Percentiles rank a stretch among this genome's conserved stretches.
These are phyloP conservation scores for Talaromyces wortmannii DNA, from an alignment of 495 filamentous ascomycete genomes.

Conservation along the genomic window DNA sequence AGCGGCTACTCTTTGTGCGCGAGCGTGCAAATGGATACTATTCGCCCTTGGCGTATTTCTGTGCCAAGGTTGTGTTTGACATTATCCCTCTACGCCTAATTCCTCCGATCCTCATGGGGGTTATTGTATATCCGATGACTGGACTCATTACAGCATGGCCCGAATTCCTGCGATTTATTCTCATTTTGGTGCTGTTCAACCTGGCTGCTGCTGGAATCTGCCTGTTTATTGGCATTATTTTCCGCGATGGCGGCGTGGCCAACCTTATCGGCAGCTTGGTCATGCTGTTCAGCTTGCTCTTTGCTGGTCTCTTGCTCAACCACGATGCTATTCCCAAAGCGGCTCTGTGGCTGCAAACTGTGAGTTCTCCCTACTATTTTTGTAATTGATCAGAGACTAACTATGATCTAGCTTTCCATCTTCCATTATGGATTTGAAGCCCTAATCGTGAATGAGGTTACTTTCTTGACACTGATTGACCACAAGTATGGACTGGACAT, in stretches of 20 bases:
- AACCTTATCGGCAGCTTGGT: conserved; percentile 92
- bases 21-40: conserved; percentile 98
- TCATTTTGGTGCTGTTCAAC: conserved; percentile 93
- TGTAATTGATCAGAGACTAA: neutral
- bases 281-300: conserved; percentile 95
- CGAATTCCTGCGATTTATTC: conserved; percentile 85
- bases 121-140: conserved; percentile 97
- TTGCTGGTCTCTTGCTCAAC: conserved; percentile 89
- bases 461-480: conserved; percentile 82
- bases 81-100: conserved; percentile 90
- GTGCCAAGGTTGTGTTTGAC: conserved; percentile 90
- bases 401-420: conserved; percentile 67
- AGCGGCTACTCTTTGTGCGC: conserved; percentile 86
- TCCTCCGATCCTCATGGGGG: conserved; percentile 93
- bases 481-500: conserved; percentile 95
- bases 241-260: conserved; percentile 86
- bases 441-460: conserved; percentile 95
- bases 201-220: conserved; percentile 88
- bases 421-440: conserved; percentile 98
- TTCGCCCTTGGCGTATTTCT: conserved; percentile 92
- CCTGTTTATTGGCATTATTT: conserved; percentile 93
- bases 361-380: conserved; percentile 36
- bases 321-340: conserved; percentile 82
- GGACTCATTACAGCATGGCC: conserved; percentile 78
- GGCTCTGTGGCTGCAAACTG: conserved; percentile 80